Base-by-base conservation (phyloP, 2,329 filamentous ascomycete genomes). In the Taxawa tesnikishii region DNA sequence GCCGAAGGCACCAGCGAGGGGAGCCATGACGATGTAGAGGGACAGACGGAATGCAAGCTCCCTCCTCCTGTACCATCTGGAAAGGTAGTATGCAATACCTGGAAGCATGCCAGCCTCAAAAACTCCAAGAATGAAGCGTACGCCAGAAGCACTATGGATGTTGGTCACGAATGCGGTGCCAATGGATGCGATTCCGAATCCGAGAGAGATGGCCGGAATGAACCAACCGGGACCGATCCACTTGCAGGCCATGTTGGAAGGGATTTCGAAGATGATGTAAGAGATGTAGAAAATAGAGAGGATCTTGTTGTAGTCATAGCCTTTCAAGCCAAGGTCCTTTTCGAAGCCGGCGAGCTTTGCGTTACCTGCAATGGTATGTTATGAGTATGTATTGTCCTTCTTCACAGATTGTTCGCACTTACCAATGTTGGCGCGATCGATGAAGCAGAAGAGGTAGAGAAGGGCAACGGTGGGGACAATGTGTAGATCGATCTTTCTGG, bases 61-160 rank as follows among this genome's bases (percentile, higher is more conserved):
- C 30, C 67, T 68, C 18, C 74, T 63, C n/a, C 75, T 63, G 43
- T 83, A 83, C 78, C 78, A 83, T 31, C 78, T 62, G 1, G 70
- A 76, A 13, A 83, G 56, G 44, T 83, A 83, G 53, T 83, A 84
- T 0, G 77, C 76, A 25, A 82, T 80, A 0, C 79, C 79, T 0
- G 79, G 79, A 33, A 83, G 53, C 69, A 84, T 74, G 6, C 79
- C 79, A 1, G 79, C 75, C 53, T 85, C 80, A 36, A 83, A 82
- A 8, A 79, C 53, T 4, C 60, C 61, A 3, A 51, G 64, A 0
- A 82, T 41, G 43, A 83, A 82, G 4, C 79, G 70, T 0, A 83
- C 75, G 10, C 64, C 76, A 23, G 62, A 73, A 2, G 62, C 58
- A 3, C 62, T 53, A 2, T 63, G 54, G 13, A 70, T 61, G 34